Conservation (phyloP, 148 eudicot genomes). For the Amaranthus palmeri region DNA sequence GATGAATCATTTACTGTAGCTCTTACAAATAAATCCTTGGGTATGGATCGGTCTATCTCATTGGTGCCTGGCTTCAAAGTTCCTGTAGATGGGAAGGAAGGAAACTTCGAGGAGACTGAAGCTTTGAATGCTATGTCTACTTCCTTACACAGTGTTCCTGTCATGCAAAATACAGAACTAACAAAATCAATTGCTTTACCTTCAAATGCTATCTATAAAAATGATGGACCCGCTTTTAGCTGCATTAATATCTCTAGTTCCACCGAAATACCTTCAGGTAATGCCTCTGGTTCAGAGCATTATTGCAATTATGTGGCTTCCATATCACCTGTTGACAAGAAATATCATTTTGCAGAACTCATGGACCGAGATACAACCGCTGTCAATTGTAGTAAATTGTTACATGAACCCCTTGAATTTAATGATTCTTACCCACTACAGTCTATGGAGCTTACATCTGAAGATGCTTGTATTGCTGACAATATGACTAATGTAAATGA, state of each 20-base stretch:
- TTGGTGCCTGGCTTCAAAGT: slow-evolving; percentile 51
- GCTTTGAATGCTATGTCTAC: slow-evolving; percentile 28
- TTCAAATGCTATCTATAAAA: slow-evolving; percentile 15
- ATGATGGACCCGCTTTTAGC: slow-evolving; percentile 11
- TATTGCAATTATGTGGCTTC: slow-evolving; percentile 23
- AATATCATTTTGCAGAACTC: slow-evolving; percentile 17
- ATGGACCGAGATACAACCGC: slow-evolving; percentile 28
- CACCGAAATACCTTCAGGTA: slow-evolving; percentile 23
- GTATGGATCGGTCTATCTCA: slow-evolving; percentile 70
- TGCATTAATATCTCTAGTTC: slow-evolving; percentile 10
- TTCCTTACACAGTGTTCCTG: slow-evolving; percentile 22
- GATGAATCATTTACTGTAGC: slow-evolving; percentile 67
- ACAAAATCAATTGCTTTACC: slow-evolving; percentile 29
- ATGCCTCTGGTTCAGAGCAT: slow-evolving; percentile 20
- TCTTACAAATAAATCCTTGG: slow-evolving; percentile 66
- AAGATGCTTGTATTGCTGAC: slow-evolving; percentile 22
- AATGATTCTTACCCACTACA: slow-evolving; percentile 23
- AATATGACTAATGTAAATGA: slow-evolving; percentile 19
- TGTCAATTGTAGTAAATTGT: slow-evolving; percentile 17
- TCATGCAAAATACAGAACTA: slow-evolving; percentile 26
- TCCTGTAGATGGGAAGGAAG: slow-evolving; percentile 44
- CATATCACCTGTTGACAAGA: slow-evolving; percentile 24
- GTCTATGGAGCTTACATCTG: slow-evolving; percentile 13
- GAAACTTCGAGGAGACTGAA: slow-evolving; percentile 35
- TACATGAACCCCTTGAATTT: slow-evolving; percentile 14